Evolutionary conservation across 2,329 filamentous ascomycete genomes (phyloP).

Genomic region (Setomelanomma holmii): DNA sequence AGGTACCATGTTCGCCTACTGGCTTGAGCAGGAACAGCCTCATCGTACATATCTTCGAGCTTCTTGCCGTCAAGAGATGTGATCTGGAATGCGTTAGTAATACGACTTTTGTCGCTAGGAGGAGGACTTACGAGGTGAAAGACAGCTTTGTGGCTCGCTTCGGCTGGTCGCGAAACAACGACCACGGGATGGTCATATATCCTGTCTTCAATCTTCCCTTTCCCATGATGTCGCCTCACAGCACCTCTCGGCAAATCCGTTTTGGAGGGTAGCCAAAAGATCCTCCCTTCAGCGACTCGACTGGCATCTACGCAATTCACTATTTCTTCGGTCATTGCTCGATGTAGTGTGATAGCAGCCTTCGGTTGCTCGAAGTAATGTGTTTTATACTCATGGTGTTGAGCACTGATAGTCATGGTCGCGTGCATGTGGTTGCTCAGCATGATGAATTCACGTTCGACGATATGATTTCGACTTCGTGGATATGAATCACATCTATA

Average conservation of each 20-base stretch:
- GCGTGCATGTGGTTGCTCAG: too few relatives aligned
- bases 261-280: conserved; percentile 43
- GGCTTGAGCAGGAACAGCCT: conserved; percentile 41
- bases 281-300: conserved; percentile 31
- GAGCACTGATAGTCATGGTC: too few relatives aligned
- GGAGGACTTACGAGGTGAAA: conserved; percentile 42
- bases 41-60: conserved; percentile 41
- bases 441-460: too few relatives aligned
- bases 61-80: conserved; percentile 44
- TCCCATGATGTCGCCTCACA: conserved; percentile 38
- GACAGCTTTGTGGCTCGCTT: conserved; percentile 34
- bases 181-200: conserved; percentile 46
- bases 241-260: conserved; percentile 35
- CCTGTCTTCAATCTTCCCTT: conserved; percentile 40
- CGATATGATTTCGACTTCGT: background rate
- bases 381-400: background rate
- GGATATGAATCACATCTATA: conserved; percentile 1
- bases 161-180: conserved; percentile 38
- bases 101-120: background rate
- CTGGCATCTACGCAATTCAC: conserved; percentile 18
- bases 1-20: conserved; percentile 43
- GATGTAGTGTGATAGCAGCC: background rate
- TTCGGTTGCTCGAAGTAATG: background rate
- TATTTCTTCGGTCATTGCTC: conserved; percentile 13
- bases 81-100: conserved; percentile 33